These are phyloP conservation scores for Xylariaceae sp. DNA, from an alignment of 2,329 filamentous ascomycete species.

Conservation along the genomic window DNA sequence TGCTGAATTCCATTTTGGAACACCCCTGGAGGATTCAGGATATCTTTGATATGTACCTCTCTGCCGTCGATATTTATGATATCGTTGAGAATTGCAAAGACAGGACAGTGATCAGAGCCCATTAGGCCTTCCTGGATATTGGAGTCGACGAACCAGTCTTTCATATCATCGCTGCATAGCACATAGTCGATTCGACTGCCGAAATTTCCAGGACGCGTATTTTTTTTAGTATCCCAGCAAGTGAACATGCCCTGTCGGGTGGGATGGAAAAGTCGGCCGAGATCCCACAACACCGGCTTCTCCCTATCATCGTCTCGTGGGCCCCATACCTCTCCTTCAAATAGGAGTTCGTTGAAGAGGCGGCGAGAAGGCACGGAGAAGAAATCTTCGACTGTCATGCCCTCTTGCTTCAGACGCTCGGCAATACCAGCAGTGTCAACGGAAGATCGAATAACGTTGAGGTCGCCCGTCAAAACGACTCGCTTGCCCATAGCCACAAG, in stretches of 20 bases:
- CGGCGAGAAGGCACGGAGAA: slow-evolving; percentile 71
- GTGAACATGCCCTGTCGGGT: slow-evolving; percentile 89
- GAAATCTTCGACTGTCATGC: slow-evolving; percentile 70
- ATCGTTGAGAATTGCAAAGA: slow-evolving; percentile 76
- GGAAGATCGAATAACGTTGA: slow-evolving; percentile 74
- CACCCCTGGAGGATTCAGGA: slow-evolving; percentile 76
- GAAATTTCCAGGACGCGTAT: slow-evolving; percentile 93
- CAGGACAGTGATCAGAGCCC: slow-evolving; percentile 96
- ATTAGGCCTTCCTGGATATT: slow-evolving; percentile 93
- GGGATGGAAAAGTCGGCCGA: slow-evolving; percentile 81
- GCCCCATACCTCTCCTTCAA: slow-evolving; percentile 69
- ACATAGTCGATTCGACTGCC: slow-evolving; percentile 94
- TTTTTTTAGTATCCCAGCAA: slow-evolving; percentile 94
- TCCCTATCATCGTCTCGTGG: slow-evolving; percentile 71
- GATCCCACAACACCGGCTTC: slow-evolving; percentile 75
- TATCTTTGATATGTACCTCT: slow-evolving; percentile 62
- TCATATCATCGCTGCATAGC: slow-evolving; percentile 78
- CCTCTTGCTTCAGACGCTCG: slow-evolving; percentile 72
- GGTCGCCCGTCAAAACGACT: slow-evolving; percentile 82
- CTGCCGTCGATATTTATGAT: slow-evolving; percentile 54
- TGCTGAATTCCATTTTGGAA: slow-evolving; percentile 69
- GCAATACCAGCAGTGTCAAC: slow-evolving; percentile 76
- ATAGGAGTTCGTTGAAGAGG: slow-evolving; percentile 83
- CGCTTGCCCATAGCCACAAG: slow-evolving; percentile 78
- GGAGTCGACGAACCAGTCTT: slow-evolving; percentile 75